Percentiles rank a stretch among this genome's conserved stretches.
Evolutionary conservation across 2,329 filamentous ascomycete genomes (phyloP).

Genomic region (Tolypocladium pustulatum): DNA sequence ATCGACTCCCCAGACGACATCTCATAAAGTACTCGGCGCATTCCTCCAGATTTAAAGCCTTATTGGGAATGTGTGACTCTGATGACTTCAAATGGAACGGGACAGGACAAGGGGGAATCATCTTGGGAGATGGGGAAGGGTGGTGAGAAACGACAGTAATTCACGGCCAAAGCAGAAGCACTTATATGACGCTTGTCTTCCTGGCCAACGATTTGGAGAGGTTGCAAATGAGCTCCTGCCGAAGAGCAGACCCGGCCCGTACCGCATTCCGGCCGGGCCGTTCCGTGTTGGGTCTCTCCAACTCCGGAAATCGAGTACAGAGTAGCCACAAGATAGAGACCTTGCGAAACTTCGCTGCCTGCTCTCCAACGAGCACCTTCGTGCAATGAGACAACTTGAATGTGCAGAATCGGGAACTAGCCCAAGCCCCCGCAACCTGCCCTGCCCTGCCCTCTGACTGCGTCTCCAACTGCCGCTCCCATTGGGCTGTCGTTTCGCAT

Average conservation of each 20-base stretch:
- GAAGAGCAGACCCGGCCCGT: not conserved
- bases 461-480: not conserved
- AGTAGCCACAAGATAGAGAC: too few relatives aligned
- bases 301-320: not conserved
- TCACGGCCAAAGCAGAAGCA: too few relatives aligned
- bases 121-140: too few relatives aligned
- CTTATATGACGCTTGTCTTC: too few relatives aligned
- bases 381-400: not conserved
- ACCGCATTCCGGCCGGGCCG: too few relatives aligned
- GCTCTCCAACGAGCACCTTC: not conserved
- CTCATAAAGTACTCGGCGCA: constrained; percentile 9
- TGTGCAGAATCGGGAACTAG: not conserved
- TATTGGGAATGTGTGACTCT: too few relatives aligned
- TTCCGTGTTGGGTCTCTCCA: not conserved
- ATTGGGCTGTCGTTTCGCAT: not conserved
- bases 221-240: too few relatives aligned
- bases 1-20: not conserved
- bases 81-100: too few relatives aligned
- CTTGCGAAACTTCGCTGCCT: not conserved
- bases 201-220: too few relatives aligned
- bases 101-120: too few relatives aligned
- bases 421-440: not conserved
- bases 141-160: too few relatives aligned
- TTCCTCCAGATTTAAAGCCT: constrained; percentile 21
- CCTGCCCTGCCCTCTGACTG: not conserved